These are phyloP conservation scores for Effrenium voratum DNA, from an alignment of 73 alveolate genomes.

Conservation along the genomic window DNA sequence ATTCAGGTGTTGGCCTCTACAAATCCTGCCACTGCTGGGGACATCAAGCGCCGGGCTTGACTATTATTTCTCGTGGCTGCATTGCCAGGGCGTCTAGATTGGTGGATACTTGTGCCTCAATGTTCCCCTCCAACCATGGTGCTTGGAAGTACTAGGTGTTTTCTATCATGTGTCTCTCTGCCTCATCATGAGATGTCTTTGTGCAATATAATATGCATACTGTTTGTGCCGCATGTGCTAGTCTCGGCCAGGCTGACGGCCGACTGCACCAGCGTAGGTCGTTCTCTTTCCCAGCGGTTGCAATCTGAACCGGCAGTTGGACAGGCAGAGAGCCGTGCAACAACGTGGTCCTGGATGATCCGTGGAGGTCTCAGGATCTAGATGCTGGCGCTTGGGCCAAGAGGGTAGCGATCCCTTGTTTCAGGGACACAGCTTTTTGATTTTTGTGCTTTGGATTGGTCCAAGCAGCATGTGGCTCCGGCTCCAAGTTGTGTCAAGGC, in stretches of 20 bases:
- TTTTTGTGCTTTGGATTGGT: too few relatives aligned
- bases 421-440: too few relatives aligned
- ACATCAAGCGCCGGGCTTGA: slow-evolving; percentile 8
- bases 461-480: background rate
- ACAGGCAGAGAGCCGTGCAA: slow-evolving; percentile 66
- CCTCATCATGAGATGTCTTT: background rate
- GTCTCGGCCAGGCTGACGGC: slow-evolving; percentile 50
- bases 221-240: background rate
- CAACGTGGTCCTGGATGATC: slow-evolving; percentile 20
- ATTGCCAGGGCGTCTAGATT: background rate
- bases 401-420: background rate
- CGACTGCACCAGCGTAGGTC: slow-evolving; percentile 59
- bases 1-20: slow-evolving; percentile 44
- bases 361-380: background rate
- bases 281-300: background rate
- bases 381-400: background rate
- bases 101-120: too few relatives aligned
- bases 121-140: too few relatives aligned
- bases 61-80: background rate
- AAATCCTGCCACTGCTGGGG: slow-evolving; percentile 75
- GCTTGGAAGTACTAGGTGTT: too few relatives aligned
- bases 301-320: background rate
- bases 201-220: background rate
- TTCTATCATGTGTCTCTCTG: too few relatives aligned
- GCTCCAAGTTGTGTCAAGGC: background rate